phyloP scores from a whole-genome alignment of 768 basidiomycete genomes.

The Tricholoma terreum region DNA sequence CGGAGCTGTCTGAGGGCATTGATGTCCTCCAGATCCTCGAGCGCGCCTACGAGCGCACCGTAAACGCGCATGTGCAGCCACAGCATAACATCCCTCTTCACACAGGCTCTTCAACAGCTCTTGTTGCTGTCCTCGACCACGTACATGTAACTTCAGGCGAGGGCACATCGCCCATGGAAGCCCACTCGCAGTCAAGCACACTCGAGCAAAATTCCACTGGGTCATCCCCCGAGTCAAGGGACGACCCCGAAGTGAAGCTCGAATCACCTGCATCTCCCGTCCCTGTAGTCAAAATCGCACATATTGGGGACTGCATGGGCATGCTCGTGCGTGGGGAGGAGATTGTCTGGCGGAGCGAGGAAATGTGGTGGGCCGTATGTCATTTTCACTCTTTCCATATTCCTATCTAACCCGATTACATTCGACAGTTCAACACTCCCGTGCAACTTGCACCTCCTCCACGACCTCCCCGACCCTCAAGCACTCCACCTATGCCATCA shows the following conservation, averaged over 20 bases:
- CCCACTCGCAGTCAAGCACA: not conserved
- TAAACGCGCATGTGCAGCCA: conserved; percentile 53
- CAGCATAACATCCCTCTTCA: conserved; percentile 38
- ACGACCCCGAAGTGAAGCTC: conserved; percentile 6
- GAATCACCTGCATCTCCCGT: conserved; percentile 23
- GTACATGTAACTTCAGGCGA: conserved; percentile 1
- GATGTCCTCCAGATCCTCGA: conserved; percentile 69
- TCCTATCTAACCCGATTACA: not conserved
- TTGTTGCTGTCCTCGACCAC: conserved; percentile 62
- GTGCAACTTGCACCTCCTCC: conserved; percentile 39
- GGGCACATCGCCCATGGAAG: not conserved
- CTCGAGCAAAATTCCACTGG: not conserved
- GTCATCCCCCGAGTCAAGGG: not conserved
- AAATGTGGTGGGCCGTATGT: conserved; percentile 88
- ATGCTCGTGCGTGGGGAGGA: conserved; percentile 78
- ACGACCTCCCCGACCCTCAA: conserved; percentile 2
- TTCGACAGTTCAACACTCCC: conserved; percentile 39
- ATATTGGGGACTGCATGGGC: conserved; percentile 85
- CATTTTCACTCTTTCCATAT: conserved; percentile 1
- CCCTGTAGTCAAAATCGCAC: conserved; percentile 76
- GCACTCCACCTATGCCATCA: not conserved
- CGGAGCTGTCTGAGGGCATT: conserved; percentile 66
- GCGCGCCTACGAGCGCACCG: conserved; percentile 63
- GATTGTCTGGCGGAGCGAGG: conserved; percentile 82
- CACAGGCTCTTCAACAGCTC: conserved; percentile 65